Conservation (phyloP, 2,329 filamentous ascomycete genomes). For the Fusarium graminum region DNA sequence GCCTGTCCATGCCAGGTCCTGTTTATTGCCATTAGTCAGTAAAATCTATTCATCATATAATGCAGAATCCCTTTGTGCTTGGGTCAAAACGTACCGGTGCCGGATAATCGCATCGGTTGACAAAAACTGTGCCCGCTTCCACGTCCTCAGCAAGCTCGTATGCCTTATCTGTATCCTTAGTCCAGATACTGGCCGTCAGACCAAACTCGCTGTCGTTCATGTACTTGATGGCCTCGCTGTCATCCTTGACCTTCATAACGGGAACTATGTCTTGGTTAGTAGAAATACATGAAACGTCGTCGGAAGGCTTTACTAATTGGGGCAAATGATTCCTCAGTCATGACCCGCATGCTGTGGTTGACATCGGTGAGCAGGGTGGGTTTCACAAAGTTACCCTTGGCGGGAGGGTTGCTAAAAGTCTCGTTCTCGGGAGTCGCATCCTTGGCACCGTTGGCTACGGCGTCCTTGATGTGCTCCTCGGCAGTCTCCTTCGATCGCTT, state of each 20-base stretch:
- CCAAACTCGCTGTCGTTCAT: constrained; percentile 98
- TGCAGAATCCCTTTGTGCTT: constrained; percentile 21
- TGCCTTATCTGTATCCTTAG: constrained; percentile 82
- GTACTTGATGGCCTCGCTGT: constrained; percentile 82
- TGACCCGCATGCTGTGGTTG: constrained; percentile 85
- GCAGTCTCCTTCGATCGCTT: constrained; percentile 82
- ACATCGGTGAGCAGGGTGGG: constrained; percentile 86
- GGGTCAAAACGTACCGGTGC: constrained; percentile 75
- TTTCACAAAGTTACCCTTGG: constrained; percentile 88
- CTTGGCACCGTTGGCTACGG: constrained; percentile 83
- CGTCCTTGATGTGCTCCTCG: constrained; percentile 83
- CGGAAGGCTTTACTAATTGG: constrained; percentile 37
- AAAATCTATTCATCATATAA: constrained; percentile 14
- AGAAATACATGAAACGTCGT: background rate
- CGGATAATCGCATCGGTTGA: constrained; percentile 93
- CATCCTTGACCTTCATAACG: constrained; percentile 85
- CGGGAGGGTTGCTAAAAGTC: constrained; percentile 77
- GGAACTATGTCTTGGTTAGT: constrained; percentile 59
- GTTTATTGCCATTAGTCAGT: constrained; percentile 35
- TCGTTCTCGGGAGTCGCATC: constrained; percentile 86
- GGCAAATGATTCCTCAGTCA: constrained; percentile 95
- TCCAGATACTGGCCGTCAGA: constrained; percentile 97
- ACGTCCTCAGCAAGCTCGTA: constrained; percentile 83
- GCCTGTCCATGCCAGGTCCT: constrained; percentile 96
- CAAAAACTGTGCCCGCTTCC: constrained; percentile 95